Conservation (phyloP, 305 asterid genomes). For the Solanum hybrid region DNA sequence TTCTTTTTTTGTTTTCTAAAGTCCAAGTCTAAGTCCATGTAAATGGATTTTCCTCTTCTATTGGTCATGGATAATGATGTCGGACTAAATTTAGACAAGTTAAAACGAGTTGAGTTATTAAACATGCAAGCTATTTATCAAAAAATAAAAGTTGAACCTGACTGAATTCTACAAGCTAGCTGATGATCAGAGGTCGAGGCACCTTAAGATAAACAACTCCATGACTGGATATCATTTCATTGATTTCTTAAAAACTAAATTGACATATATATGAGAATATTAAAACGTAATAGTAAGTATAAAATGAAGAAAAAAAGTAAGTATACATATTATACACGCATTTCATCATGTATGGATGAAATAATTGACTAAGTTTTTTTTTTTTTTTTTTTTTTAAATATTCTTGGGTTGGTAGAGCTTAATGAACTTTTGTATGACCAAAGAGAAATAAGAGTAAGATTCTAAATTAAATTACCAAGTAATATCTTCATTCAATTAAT, state of each 20-base stretch:
- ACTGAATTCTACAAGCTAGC: accelerated
- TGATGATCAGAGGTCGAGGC: accelerated
- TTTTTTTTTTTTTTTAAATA: too few relatives aligned
- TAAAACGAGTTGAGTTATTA: neutral
- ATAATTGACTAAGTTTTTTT: neutral
- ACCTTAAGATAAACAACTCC: neutral
- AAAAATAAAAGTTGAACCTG: accelerated
- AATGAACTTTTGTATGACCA: neutral
- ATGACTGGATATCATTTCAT: neutral
- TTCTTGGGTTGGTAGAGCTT: neutral
- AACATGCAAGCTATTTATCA: too few relatives aligned
- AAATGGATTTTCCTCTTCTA: neutral
- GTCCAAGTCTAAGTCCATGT: neutral
- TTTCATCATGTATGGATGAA: neutral
- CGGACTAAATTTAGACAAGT: accelerated
- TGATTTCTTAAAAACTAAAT: neutral
- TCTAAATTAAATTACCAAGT: neutral
- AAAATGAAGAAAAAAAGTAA: neutral
- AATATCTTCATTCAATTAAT: neutral
- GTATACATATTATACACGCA: neutral
- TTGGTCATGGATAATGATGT: neutral
- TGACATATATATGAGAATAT: neutral
- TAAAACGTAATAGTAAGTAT: neutral
- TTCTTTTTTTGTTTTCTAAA: neutral
- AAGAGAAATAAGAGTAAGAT: neutral